Evolutionary conservation across 768 basidiomycete genomes (phyloP), one percentile per base, ranked within the genome.

Genomic region (Mrakia hoshinonis): DNA sequence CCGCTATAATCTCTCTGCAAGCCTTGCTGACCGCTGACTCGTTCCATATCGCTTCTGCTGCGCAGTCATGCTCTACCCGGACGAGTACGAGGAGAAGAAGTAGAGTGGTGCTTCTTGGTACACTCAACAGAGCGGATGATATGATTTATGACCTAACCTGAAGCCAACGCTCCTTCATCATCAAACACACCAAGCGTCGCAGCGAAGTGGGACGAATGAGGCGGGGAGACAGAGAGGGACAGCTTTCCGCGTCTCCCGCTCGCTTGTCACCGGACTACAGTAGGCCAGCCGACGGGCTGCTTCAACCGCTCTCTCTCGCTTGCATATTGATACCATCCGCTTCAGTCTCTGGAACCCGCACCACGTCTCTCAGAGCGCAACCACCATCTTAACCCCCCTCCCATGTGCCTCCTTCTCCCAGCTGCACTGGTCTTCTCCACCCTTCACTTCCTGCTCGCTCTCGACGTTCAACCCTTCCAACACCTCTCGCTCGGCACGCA

Each of bases 51-150:
- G n/a, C n/a, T n/a, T n/a, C n/a, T n/a, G n/a, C 24, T 47, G 29
- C 61, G 47, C 66, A 79, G 77, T 79, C 74, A 78, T 78, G 79
- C 76, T 79, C 69, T 78, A 75, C 54, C 79, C 79, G 22, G 78
- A 80, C 69, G 78, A 80, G 74, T 43, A 43, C 43, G 43, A 43
- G 43, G 43, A 43, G 43, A 43, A 43, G 43, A 43, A 43, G 43
- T 43, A 43, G 75, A 74, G 39, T 76, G 76, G 68, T 54, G 29
- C 31, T 26, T 31, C 43, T 65, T n/a, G 51, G 29, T 12, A 7
- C 26, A 20, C 15, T 34, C 31, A 22, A 48, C n/a, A n/a, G n/a
- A 61, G 18, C 36, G 34, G 36, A 61, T 61, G 58, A 61, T 36
- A 22, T 61, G 58, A 61, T 43, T 43, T 36, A 61, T 31, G 58